Base-by-base conservation (phyloP, 306 rosid genomes). In the Macrotyloma uniflorum region DNA sequence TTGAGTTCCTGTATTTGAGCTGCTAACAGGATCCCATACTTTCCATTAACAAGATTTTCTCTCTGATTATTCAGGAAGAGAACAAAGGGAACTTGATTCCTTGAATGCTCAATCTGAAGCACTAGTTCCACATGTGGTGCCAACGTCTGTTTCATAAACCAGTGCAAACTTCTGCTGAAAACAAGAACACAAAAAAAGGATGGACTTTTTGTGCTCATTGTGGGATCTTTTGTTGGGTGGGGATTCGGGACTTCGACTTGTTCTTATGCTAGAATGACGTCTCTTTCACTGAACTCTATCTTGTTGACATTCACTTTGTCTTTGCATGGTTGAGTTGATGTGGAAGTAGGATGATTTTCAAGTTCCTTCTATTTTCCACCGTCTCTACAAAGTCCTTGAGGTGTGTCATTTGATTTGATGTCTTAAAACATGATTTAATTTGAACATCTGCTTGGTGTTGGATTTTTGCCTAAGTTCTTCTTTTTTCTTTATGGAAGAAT, bases 281-380 rank as follows among this genome's bases (percentile, higher is more conserved):
- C 23, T 43, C 12, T 22, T 35, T 54, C 66, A 59, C 40, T 54
- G 62, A 54, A 26, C 66, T 18, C 66, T 28, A 36, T 61, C 50
- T 33, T 49, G 64, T 76, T 19, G 6, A n/a, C 58, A 12, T 28
- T 76, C 50, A 23, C 28, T 49, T 33, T 14, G 35, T 15, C 38
- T 76, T 45, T 76, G 63, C 38, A 49, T 65, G 66, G 57, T 51
- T 77, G 66, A 51, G 67, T 28, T 66, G 74, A 16, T 12, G 26
- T 36, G 55, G 66, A 63, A 63, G 13, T 19, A 6, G 47, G 61
- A 47, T 20, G 35, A 30, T 69, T 47, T 47, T 69, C 59, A 26
- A 15, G n/a, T 13, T 15, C 32, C 30, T 70, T 50, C 35, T 13
- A 35, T 72, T 72, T 62, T 8, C 23, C 67, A 32, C 67, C 15